Evolutionary conservation across 2,329 filamentous ascomycete species (phyloP).

Genomic region (Diaporthe vexans): DNA sequence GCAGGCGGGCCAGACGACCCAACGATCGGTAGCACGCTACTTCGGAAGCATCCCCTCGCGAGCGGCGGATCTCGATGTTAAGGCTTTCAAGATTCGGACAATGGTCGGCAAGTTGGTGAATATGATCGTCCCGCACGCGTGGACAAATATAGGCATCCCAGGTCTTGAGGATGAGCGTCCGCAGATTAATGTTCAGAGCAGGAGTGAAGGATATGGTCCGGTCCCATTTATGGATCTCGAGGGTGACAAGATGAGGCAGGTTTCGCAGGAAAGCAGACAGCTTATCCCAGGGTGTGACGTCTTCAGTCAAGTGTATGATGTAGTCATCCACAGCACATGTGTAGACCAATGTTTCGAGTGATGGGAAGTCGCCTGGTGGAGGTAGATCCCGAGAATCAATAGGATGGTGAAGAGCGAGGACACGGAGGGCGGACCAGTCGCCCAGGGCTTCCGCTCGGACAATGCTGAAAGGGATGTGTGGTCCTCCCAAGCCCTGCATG

Average conservation of each 20-base stretch:
- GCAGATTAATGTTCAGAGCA: conserved; percentile 2
- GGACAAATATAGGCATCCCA: no score
- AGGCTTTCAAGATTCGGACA: no score
- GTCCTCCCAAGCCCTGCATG: no score
- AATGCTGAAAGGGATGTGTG: neutral
- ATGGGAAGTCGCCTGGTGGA: conserved; percentile 16
- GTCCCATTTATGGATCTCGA: conserved; percentile 11
- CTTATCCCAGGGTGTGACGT: no score
- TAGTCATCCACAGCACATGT: no score
- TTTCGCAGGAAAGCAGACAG: neutral
- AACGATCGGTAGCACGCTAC: no score
- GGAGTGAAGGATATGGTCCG: conserved; percentile 24
- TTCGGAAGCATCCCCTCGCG: no score
- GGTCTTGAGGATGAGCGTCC: neutral
- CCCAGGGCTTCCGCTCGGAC: neutral
- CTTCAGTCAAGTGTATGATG: no score
- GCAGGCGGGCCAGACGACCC: conserved; percentile 31
- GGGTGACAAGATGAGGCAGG: neutral
- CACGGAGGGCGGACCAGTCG: conserved; percentile 35
- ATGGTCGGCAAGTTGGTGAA: conserved; percentile 33
- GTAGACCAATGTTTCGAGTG: neutral
- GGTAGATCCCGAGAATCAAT: neutral
- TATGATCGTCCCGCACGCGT: conserved; percentile 14
- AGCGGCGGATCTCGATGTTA: no score
- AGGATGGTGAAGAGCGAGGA: conserved; percentile 23